Evolutionary conservation across 768 basidiomycete species (phyloP).

Genomic region (Tulasnella sp.): DNA sequence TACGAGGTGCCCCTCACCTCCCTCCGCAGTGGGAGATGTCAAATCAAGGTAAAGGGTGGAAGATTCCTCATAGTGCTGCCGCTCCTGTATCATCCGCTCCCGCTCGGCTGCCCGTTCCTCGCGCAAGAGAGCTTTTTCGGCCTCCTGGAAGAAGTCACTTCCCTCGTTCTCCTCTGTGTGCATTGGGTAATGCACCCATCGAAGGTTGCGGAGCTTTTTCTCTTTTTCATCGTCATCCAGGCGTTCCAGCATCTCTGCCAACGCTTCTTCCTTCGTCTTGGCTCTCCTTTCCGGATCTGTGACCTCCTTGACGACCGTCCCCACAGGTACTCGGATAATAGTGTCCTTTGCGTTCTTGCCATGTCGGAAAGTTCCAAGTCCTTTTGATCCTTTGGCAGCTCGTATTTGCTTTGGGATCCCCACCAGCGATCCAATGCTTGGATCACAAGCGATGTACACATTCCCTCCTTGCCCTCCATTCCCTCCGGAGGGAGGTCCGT

Average conservation of each 20-base stretch:
- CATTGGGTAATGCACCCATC: slow-evolving; percentile 78
- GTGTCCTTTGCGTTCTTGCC: slow-evolving; percentile 66
- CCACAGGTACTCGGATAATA: slow-evolving; percentile 75
- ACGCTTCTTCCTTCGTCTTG: slow-evolving; percentile 64
- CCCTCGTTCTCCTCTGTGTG: slow-evolving; percentile 53
- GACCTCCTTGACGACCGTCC: slow-evolving; percentile 80
- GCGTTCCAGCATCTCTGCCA: slow-evolving; percentile 45
- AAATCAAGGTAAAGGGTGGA: slow-evolving; percentile 23
- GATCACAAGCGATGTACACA: slow-evolving; percentile 74
- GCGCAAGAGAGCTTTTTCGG: slow-evolving; percentile 51
- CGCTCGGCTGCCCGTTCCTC: slow-evolving; percentile 48
- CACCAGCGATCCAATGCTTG: slow-evolving; percentile 68
- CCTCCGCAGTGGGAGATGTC: slow-evolving; percentile 33
- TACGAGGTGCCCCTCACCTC: slow-evolving; percentile 41
- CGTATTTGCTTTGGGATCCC: slow-evolving; percentile 59
- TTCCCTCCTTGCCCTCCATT: slow-evolving; percentile 85
- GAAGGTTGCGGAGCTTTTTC: slow-evolving; percentile 51
- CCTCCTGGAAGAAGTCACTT: slow-evolving; percentile 61
- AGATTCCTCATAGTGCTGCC: slow-evolving; percentile 34
- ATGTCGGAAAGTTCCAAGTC: slow-evolving; percentile 81
- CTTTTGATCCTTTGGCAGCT: slow-evolving; percentile 59
- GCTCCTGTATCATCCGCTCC: slow-evolving; percentile 47
- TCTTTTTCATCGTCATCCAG: slow-evolving; percentile 44
- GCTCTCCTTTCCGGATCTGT: slow-evolving; percentile 51
- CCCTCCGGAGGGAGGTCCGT: slow-evolving; percentile 88